Evolutionary conservation across 2,329 filamentous ascomycete genomes (phyloP), one percentile per base, ranked within the genome.

Genomic region (Byssoonygena ceratinophila): DNA sequence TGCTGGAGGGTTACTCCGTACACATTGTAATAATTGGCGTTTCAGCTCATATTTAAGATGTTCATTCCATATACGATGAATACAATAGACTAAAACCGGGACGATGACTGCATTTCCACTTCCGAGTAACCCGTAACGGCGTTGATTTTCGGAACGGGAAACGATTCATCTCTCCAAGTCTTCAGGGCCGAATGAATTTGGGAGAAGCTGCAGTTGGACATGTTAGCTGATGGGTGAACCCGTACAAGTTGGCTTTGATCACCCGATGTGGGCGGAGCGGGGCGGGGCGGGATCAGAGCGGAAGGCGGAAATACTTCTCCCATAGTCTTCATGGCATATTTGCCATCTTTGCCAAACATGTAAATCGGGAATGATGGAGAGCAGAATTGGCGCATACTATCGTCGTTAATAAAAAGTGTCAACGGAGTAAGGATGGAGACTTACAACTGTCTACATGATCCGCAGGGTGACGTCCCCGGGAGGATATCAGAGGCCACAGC

Each of bases 371-470:
- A 82, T 4, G 76, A 71, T n/a, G 81, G 64, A 5, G 76, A 68
- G 59, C 81, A 85, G 63, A 90, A 90, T 70, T 91, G 86, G 45
- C 85, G 81, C 59, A 91, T 88, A 50, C 69, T 71, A 49, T 41
- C 5, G 12, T 9, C 18, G 41, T 37, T 34, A 11, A 14, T 23
- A 37, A 7, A 7, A 8, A 3, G n/a, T 41, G 53, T 58, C 25
- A 60, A 29, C 11, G 23, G 3, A n/a, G 22, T 27, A n/a, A 8
- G 1, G 14, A 8, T 54, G 7, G n/a, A 27, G 32, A 63, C 65
- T 40, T 66, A 88, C 84, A 91, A 94, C 67, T 96, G 91, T 61
- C 91, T 77, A 68, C 91, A 97, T 89, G 95, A 96, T 52, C 92
- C 92, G 66, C 92, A 98, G 0, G 92, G 92, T 57, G 83, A 74